Conservation (phyloP, 2,329 filamentous ascomycete species). For the Fusarium incarnatum region DNA sequence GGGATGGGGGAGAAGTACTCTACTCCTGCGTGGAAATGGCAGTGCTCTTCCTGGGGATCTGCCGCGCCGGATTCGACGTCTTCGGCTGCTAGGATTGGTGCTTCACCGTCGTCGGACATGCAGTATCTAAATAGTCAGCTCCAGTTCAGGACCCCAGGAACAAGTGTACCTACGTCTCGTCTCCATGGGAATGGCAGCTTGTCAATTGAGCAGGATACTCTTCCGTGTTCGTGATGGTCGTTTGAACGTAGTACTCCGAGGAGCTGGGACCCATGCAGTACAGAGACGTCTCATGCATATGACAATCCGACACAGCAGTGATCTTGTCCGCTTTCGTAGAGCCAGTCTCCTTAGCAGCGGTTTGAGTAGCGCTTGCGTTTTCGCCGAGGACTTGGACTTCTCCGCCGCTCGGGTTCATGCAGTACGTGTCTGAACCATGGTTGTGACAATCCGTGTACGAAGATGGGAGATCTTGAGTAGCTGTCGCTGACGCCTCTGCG, state of each 20-base stretch:
- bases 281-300: slow-evolving; percentile 55
- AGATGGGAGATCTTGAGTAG: slow-evolving; percentile 32
- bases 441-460: slow-evolving; percentile 44
- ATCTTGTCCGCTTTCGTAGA: slow-evolving; percentile 34
- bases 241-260: slow-evolving; percentile 57
- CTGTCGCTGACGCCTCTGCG: slow-evolving; percentile 20
- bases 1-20: slow-evolving; percentile 62
- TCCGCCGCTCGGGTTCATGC: slow-evolving; percentile 43
- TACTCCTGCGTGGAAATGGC: slow-evolving; percentile 81
- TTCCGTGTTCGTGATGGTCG: slow-evolving; percentile 64
- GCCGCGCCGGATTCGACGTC: slow-evolving; percentile 32
- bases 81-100: slow-evolving; percentile 26
- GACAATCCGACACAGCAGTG: slow-evolving; percentile 55
- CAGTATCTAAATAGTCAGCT: slow-evolving; percentile 33
- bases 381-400: slow-evolving; percentile 41
- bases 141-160: too few species aligned
- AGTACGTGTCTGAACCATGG: slow-evolving; percentile 41
- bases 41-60: slow-evolving; percentile 55
- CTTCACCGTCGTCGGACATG: slow-evolving; percentile 39
- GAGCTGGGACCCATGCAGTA: slow-evolving; percentile 57
- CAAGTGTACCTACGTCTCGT: slow-evolving; percentile 59
- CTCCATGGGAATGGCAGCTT: slow-evolving; percentile 71
- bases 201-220: slow-evolving; percentile 71
- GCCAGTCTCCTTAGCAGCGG: slow-evolving; percentile 28
- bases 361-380: slow-evolving; percentile 17